Evolutionary conservation across 768 basidiomycete genomes (phyloP), one percentile per base, ranked within the genome.

Genomic region (Grammothele lineata): DNA sequence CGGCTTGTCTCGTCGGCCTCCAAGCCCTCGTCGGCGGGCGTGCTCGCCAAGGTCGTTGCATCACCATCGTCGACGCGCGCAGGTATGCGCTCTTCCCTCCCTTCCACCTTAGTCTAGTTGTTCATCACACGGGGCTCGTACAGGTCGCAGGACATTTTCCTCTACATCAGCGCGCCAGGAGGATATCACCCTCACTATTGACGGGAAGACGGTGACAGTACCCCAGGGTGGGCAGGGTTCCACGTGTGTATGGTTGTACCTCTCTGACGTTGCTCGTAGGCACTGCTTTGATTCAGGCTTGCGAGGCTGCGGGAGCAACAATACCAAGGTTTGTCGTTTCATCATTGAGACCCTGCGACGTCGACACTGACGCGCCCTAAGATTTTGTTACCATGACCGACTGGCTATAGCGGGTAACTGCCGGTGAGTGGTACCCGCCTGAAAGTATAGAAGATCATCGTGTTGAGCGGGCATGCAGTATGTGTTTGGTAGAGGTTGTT

Each of bases 401-500:
- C 81, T 97, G 21, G 92, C 94, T 40, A 94, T 98, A 61, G 95
- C 95, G 57, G 95, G 95, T 42, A 97, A 98, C 66, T 97, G 95
- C 72, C 88, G 90, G 89, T 89, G 55, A 66, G 85, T 67, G 14
- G 7, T 40, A 25, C 9, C 11, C 7, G 25, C 32, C 22, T 39
- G 35, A 17, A 23, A 47, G 49, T 37, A 43, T 32, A 24, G 1
- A 45, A 22, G 47, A 40, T 37, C 43, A 47, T 39, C 19, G 18
- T 19, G 18, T 25, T 54, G 35, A 52, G 27, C 23, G 36, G 36
- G 37, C 38, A 39, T 44, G 4, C 53, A 91, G 94, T 57, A 99
- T 99, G 96, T 99, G 96, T 69, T 72, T 99, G 40, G 96, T 99
- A 32, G 96, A 99, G 70, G 95, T 99, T 42, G 91, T 92, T 65